Percentiles rank a stretch among this genome's conserved stretches.
These are phyloP conservation scores for Diaporthe amygdali DNA, from an alignment of 2,329 filamentous ascomycete species.

Conservation along the genomic window DNA sequence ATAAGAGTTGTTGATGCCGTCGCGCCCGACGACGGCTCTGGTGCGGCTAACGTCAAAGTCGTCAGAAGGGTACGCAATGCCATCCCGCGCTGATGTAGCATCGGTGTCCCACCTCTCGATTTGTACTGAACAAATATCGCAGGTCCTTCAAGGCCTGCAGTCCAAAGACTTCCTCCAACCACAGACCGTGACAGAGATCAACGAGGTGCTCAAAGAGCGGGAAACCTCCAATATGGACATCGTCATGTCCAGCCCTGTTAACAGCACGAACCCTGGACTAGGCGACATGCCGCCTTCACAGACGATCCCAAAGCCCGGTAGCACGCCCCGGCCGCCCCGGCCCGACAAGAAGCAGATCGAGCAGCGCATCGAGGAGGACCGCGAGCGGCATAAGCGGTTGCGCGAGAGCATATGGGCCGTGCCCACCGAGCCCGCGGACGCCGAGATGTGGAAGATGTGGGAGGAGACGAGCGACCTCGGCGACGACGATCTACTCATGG, in stretches of 20 bases:
- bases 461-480: constrained; percentile 86
- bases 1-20: constrained; percentile 90
- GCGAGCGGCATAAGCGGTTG: constrained; percentile 90
- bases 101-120: not conserved
- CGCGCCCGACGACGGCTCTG: constrained; percentile 82
- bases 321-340: constrained; percentile 36
- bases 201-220: constrained; percentile 81
- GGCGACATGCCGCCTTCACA: constrained; percentile 47
- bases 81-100: not conserved
- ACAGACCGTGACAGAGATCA: constrained; percentile 79
- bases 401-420: constrained; percentile 95
- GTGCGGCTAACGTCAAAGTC: constrained; percentile 92
- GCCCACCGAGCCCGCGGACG: constrained; percentile 63
- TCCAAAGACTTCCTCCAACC: constrained; percentile 74
- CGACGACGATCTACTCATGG: constrained; percentile 82
- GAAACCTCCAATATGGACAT: constrained; percentile 68
- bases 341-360: constrained; percentile 90
- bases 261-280: constrained; percentile 45
- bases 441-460: constrained; percentile 82
- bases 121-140: not conserved
- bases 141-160: constrained; percentile 74
- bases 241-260: constrained; percentile 54
- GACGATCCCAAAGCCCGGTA: constrained; percentile 41
- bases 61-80: constrained; percentile 71
- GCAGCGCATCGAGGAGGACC: constrained; percentile 95